Evolutionary conservation across 192 early-diverging fungal species (phyloP).

Genomic region (Mortierella claussenii): DNA sequence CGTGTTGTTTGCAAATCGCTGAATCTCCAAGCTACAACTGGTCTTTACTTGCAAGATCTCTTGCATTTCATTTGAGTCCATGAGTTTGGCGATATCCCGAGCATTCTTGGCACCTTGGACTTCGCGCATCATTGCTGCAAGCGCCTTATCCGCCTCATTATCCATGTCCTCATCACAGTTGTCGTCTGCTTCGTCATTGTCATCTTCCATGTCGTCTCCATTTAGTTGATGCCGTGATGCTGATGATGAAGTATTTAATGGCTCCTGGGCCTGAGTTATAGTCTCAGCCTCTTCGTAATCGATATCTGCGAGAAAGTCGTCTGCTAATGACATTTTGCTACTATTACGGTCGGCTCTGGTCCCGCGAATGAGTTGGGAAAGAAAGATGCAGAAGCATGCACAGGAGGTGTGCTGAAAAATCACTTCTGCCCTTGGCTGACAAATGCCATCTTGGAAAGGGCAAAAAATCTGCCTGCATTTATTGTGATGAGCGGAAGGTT

Average conservation of each 20-base stretch:
- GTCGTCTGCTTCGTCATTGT: conserved; percentile 60
- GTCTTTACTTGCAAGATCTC: conserved; percentile 68
- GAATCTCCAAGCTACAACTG: background rate
- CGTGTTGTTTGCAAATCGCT: background rate
- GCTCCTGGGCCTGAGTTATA: conserved; percentile 42
- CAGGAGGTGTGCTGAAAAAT: too few relatives aligned
- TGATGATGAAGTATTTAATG: background rate
- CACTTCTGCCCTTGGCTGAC: too few relatives aligned
- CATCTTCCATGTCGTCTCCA: conserved; percentile 55
- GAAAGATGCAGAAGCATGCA: too few relatives aligned
- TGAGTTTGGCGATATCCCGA: conserved; percentile 71
- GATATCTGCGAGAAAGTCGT: conserved; percentile 90
- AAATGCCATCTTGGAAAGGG: too few relatives aligned
- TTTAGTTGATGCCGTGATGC: conserved; percentile 27
- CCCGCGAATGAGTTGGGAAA: too few relatives aligned
- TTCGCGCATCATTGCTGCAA: conserved; percentile 50
- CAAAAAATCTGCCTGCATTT: too few relatives aligned
- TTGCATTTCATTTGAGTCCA: conserved; percentile 67
- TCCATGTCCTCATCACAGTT: conserved; percentile 50
- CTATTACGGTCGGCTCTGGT: too few relatives aligned
- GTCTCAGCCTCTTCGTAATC: conserved; percentile 67
- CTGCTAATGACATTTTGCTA: conserved; percentile 66
- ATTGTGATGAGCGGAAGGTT: too few relatives aligned
- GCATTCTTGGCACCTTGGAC: conserved; percentile 63
- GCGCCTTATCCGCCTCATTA: conserved; percentile 19